Evolutionary conservation across 139 green algal species (phyloP), one percentile per base, ranked within the genome.

Genomic region (Parachlorella kessleri): DNA sequence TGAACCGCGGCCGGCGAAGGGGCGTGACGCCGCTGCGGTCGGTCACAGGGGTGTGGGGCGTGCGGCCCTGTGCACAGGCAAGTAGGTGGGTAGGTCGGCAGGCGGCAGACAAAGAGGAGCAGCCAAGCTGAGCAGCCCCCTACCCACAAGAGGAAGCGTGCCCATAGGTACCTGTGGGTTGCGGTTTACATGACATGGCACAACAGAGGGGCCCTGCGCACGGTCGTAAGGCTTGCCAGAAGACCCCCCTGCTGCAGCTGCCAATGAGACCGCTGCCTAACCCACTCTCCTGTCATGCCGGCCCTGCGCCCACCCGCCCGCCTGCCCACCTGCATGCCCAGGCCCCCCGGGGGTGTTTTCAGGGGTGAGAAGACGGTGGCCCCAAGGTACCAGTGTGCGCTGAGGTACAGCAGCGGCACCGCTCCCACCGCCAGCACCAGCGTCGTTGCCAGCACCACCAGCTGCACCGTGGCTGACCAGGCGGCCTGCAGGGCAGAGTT

Each of bases 401-500:
- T 41, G 37, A 87, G 81, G 68, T 82, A 79, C n/a, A 85, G 40
- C 37, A 84, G 70, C 5, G 78, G 78, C 30, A 87, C 64, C 41
- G 84, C 30, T 6, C 82, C 80, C 54, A 87, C 59, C 7, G 63
- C 68, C 23, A 82, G 26, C 32, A 73, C 37, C 21, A 70, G 37
- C 5, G 83, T 86, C 33, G 36, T 38, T 10, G 70, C 40, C 14
- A 88, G 70, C 66, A 88, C 55, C 42, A 77, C 39, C 36, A 86
- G 63, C 54, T 88, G 83, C 41, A 86, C 65, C 1, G 83, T 82
- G 8, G 55, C 53, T 18, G 37, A 66, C 80, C 80, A 88, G 3
- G 81, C 72, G 26, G 53, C 64, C 83, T 75, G 68, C 54, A 53
- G 6, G 7, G n/a, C n/a, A n/a, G n/a, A n/a, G n/a, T n/a, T n/a